Evolutionary conservation across 2,329 filamentous ascomycete species (phyloP), one percentile per base, ranked within the genome.

Genomic region (Nemania sp.): DNA sequence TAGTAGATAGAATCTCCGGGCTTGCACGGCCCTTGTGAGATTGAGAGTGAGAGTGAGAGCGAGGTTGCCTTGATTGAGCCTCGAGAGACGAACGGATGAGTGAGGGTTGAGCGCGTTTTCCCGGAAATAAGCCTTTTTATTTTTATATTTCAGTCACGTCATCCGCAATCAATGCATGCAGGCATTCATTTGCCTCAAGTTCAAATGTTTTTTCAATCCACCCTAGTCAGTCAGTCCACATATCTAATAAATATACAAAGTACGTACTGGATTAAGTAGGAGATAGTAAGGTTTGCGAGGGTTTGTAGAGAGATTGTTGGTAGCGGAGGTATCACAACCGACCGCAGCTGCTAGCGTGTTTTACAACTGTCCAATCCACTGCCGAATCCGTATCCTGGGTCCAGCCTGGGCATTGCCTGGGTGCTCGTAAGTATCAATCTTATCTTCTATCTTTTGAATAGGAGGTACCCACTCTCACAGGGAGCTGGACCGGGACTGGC

Each of bases 81-180:
- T 15, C 4, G 29, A n/a, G 24, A 41, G 20, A 60, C 18, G n/a
- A n/a, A n/a, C n/a, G n/a, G n/a, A n/a, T n/a, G n/a, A n/a, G n/a
- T 29, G 13, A 5, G 6, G 41, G 18, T 20, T 45, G 18, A 45
- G 18, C 2, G 41, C 5, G 41, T 45, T 45, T n/a, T n/a, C 2
- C 41, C 20, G 18, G 41, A 45, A 45, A 45, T 45, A 45, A 18
- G 18, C 18, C 18, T 18, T 18, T n/a, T 20, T 45, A 4, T 45
- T 45, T 43, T 43, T 18, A 45, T 45, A 20, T 45, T n/a, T n/a
- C 18, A 45, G n/a, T 45, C 41, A 45, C 41, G 41, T 45, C 41
- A 45, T 45, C 41, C 6, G 32, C n/a, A n/a, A n/a, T n/a, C n/a
- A n/a, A n/a, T 41, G 38, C 13, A 15, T 8, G 13, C 38, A 41